phyloP scores from a whole-genome alignment of 2,329 filamentous ascomycete genomes.

The Gaeumannomyces sp. region DNA sequence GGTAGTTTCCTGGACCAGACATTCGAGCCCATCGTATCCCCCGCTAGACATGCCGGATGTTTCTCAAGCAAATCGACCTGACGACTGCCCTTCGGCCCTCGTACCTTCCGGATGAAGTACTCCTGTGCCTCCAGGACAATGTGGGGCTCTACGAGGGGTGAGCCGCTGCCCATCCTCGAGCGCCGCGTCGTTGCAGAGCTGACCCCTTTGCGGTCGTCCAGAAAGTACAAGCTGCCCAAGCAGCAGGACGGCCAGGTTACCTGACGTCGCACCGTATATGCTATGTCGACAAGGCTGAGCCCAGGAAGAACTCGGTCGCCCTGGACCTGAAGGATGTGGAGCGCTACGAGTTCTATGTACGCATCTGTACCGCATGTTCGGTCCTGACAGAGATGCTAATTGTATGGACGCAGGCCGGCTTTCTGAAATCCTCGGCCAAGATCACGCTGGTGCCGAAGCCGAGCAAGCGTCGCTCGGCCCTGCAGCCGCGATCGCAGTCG shows the following conservation, averaged over 20 bases:
- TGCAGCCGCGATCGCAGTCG: conserved; percentile 47
- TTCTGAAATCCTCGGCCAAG: conserved; percentile 91
- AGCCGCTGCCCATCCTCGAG: conserved; percentile 27
- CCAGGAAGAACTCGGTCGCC: conserved; percentile 75
- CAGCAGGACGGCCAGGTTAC: conserved; percentile 97
- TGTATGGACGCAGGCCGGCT: conserved; percentile 58
- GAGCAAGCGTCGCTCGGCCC: conserved; percentile 52
- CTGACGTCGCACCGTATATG: conserved; percentile 92
- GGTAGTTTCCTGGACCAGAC: not conserved
- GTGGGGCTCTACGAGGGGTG: conserved; percentile 97
- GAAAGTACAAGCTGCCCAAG: conserved; percentile 90
- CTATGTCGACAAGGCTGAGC: conserved; percentile 86
- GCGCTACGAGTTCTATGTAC: conserved; percentile 79
- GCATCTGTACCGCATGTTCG: conserved; percentile 16
- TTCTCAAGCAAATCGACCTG: conserved; percentile 90
- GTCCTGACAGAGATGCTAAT: conserved; percentile 15
- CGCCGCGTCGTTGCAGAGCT: conserved; percentile 1
- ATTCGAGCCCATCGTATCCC: not conserved
- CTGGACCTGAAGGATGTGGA: conserved; percentile 90
- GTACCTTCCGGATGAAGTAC: conserved; percentile 85
- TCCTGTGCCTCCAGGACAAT: conserved; percentile 95
- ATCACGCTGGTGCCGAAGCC: conserved; percentile 83
- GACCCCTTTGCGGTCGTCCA: conserved; percentile 28
- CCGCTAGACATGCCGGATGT: conserved; percentile 66
- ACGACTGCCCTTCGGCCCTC: conserved; percentile 93